These are phyloP conservation scores for Neoarthrinium moseri DNA, from an alignment of 2,329 filamentous ascomycete genomes.

Conservation along the genomic window DNA sequence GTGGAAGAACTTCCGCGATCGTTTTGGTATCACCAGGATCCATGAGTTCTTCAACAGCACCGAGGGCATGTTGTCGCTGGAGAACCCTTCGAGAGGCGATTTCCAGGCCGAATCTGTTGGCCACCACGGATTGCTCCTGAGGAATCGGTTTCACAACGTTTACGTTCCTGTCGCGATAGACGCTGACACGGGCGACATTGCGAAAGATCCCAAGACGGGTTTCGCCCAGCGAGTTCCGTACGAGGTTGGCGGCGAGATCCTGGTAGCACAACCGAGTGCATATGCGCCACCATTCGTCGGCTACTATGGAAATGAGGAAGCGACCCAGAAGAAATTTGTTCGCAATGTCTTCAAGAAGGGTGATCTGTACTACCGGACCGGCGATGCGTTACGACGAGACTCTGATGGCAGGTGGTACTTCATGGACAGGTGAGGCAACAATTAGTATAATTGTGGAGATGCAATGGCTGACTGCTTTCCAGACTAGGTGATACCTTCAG, in stretches of 20 bases:
- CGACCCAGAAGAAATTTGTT: slow-evolving; percentile 66
- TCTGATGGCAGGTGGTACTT: slow-evolving; percentile 68
- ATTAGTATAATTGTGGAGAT: slow-evolving; percentile 19
- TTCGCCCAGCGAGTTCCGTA: slow-evolving; percentile 64
- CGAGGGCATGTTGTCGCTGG: slow-evolving; percentile 65
- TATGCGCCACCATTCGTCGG: slow-evolving; percentile 61
- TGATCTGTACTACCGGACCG: slow-evolving; percentile 67
- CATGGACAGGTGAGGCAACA: slow-evolving; percentile 48
- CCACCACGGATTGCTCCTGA: slow-evolving; percentile 65
- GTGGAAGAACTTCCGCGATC: slow-evolving; percentile 62
- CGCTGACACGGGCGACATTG: slow-evolving; percentile 64
- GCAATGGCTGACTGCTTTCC: slow-evolving; percentile 3
- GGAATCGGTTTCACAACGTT: slow-evolving; percentile 49
- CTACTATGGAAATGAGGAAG: slow-evolving; percentile 65
- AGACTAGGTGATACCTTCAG: slow-evolving; percentile 71
- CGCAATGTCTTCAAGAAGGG: slow-evolving; percentile 64
- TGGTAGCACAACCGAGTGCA: slow-evolving; percentile 56
- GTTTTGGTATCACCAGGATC: slow-evolving; percentile 62
- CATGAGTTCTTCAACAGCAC: slow-evolving; percentile 78
- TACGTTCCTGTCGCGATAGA: slow-evolving; percentile 70
- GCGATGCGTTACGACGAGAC: slow-evolving; percentile 63
- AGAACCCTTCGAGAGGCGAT: slow-evolving; percentile 60
- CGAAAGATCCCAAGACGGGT: slow-evolving; percentile 64
- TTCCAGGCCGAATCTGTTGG: slow-evolving; percentile 66
- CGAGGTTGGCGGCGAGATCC: slow-evolving; percentile 71